phyloP scores from a whole-genome alignment of 176 grass and related monocot species.

The Triticum monococcum region DNA sequence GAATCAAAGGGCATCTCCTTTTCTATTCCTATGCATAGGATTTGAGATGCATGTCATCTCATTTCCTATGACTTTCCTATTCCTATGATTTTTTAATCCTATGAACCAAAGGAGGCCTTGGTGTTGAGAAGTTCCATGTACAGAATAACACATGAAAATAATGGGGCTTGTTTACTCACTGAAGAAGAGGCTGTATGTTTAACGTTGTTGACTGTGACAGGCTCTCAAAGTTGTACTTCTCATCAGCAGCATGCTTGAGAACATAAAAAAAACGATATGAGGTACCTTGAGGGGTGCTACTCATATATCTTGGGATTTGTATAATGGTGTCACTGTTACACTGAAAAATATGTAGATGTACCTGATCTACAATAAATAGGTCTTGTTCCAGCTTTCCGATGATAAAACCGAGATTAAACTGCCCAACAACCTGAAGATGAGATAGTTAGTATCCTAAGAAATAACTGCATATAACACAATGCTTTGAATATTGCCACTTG shows the following conservation, averaged over 20 bases:
- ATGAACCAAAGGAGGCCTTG: neutral
- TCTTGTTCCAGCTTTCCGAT: slow-evolving; percentile 84
- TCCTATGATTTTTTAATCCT: too few species aligned
- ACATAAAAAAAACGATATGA: slow-evolving; percentile 20
- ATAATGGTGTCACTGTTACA: slow-evolving; percentile 1
- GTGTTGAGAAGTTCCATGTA: slow-evolving; percentile 5
- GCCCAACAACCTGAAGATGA: slow-evolving; percentile 77
- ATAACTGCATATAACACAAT: neutral
- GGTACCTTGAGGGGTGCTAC: slow-evolving; percentile 36
- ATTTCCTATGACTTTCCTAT: too few species aligned
- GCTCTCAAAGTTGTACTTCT: slow-evolving; percentile 94
- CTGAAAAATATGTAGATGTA: slow-evolving; percentile 34
- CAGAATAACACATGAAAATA: slow-evolving; percentile 30
- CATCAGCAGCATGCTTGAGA: slow-evolving; percentile 98
- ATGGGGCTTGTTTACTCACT: slow-evolving; percentile 61
- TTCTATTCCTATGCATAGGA: too few species aligned
- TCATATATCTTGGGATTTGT: slow-evolving; percentile 19
- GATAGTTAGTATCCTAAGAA: slow-evolving; percentile 26
- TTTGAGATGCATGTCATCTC: too few species aligned
- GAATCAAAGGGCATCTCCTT: too few species aligned
- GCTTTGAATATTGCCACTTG: neutral
- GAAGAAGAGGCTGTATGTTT: slow-evolving; percentile 87
- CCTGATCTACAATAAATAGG: slow-evolving; percentile 99
- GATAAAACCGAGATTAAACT: slow-evolving; percentile 99
- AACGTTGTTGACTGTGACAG: slow-evolving; percentile 91